Percentiles rank a stretch among this genome's conserved stretches.
Conservation (phyloP, 1,284 basidiomycete genomes). For the Cystobasidium pallidum region DNA sequence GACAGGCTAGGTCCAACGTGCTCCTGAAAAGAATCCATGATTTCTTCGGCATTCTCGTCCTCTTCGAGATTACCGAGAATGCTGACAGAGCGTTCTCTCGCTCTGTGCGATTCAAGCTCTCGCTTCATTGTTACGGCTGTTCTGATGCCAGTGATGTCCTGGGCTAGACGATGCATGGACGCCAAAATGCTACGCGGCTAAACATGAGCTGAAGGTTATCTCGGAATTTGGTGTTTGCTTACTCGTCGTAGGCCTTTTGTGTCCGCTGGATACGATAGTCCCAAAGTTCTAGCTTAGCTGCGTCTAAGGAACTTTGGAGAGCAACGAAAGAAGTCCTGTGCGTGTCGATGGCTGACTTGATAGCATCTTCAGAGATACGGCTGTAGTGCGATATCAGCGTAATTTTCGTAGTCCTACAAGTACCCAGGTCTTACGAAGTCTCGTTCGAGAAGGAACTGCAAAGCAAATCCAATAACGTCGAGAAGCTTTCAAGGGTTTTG, state of each 20-base stretch:
- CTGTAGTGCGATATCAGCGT: slow-evolving; percentile 64
- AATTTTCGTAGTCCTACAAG: background rate
- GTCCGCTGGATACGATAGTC: slow-evolving; percentile 59
- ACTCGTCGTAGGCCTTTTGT: slow-evolving; percentile 72
- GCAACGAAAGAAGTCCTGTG: slow-evolving; percentile 78
- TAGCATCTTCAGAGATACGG: slow-evolving; percentile 29
- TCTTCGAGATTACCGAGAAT: slow-evolving; percentile 30
- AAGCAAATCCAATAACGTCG: slow-evolving; percentile 77
- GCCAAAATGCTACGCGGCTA: slow-evolving; percentile 72
- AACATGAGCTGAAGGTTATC: too few relatives aligned
- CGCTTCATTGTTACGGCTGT: slow-evolving; percentile 80
- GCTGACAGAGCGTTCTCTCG: slow-evolving; percentile 21
- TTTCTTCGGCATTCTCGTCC: slow-evolving; percentile 58
- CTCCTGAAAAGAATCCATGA: slow-evolving; percentile 65
- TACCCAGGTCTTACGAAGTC: slow-evolving; percentile 47
- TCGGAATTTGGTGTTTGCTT: background rate
- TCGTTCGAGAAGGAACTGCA: slow-evolving; percentile 83
- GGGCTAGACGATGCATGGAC: slow-evolving; percentile 80
- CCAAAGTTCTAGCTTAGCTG: slow-evolving; percentile 81
- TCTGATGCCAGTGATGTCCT: slow-evolving; percentile 83
- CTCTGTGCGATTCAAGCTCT: slow-evolving; percentile 65
- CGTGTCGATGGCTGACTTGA: slow-evolving; percentile 62
- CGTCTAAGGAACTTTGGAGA: slow-evolving; percentile 76
- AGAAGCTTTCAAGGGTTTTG: slow-evolving; percentile 81
- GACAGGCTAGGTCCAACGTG: slow-evolving; percentile 78